These are phyloP conservation scores for Xylariaceae sp. DNA, from an alignment of 2,329 filamentous ascomycete genomes.

Conservation along the genomic window DNA sequence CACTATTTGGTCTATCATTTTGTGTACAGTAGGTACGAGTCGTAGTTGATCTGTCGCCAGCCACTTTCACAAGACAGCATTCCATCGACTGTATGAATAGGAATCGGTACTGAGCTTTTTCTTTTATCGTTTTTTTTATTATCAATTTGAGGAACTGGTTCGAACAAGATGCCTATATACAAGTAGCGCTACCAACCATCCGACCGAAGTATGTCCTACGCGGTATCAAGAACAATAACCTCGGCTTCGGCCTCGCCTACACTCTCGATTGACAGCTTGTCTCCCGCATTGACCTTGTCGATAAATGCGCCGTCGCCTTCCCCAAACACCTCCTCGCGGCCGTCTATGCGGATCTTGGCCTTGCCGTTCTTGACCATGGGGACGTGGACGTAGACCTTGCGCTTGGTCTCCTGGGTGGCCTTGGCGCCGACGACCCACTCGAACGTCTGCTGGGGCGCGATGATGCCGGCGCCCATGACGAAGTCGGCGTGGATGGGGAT, in stretches of 20 bases:
- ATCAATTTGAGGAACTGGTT: too few species aligned
- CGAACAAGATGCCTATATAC: too few species aligned
- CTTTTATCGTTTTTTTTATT: too few species aligned
- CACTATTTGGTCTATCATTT: too few species aligned
- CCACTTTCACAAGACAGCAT: too few species aligned
- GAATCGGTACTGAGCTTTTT: too few species aligned
- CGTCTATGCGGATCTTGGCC: constrained; percentile 61
- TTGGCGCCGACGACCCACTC: constrained; percentile 63
- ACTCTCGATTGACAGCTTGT: constrained; percentile 58
- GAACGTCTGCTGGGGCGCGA: constrained; percentile 58
- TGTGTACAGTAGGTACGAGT: too few species aligned
- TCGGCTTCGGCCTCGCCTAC: constrained; percentile 62
- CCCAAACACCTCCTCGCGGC: constrained; percentile 56
- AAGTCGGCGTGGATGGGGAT: constrained; percentile 83
- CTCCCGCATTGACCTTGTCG: constrained; percentile 54
- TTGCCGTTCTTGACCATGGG: constrained; percentile 73
- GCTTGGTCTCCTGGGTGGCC: constrained; percentile 42
- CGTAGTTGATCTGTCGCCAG: too few species aligned
- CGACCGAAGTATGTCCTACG: too few species aligned
- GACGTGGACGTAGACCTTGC: constrained; percentile 74
- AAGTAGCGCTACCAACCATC: too few species aligned
- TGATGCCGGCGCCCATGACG: constrained; percentile 71
- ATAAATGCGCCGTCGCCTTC: constrained; percentile 82
- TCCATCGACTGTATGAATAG: too few species aligned
- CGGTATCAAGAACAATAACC: constrained; percentile 60